Conservation (phyloP, 441 rosid species). For the Eugenia klotzschiana region DNA sequence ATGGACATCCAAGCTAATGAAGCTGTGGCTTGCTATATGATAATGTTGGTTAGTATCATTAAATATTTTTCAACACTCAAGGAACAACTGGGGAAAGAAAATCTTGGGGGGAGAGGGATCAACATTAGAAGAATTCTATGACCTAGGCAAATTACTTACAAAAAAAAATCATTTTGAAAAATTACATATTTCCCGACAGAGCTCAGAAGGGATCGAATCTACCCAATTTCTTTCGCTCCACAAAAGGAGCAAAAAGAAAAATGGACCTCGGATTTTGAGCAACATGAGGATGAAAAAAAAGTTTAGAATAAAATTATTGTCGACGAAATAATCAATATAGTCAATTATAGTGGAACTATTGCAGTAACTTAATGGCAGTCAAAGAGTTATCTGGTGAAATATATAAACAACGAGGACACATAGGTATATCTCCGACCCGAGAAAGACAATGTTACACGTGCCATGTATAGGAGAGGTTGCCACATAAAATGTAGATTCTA, state of each 20-base stretch:
- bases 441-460: neutral
- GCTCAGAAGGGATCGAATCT: neutral
- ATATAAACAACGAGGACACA: neutral
- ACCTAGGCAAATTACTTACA: neutral
- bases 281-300: neutral
- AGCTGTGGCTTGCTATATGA: neutral
- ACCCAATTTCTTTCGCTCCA: neutral
- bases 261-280: neutral
- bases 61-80: neutral
- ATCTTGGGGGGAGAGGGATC: neutral
- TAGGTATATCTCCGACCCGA: neutral
- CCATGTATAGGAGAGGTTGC: neutral
- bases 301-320: neutral
- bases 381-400: neutral
- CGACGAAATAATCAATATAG: neutral
- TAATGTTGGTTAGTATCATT: neutral
- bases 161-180: neutral
- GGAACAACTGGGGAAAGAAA: neutral
- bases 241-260: neutral
- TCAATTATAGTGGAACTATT: neutral
- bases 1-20: neutral
- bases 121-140: neutral
- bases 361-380: neutral
- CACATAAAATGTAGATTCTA: neutral
- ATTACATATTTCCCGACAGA: neutral